These are phyloP conservation scores for Austroboletus eburneus DNA, from an alignment of 768 basidiomycete species.

Conservation along the genomic window DNA sequence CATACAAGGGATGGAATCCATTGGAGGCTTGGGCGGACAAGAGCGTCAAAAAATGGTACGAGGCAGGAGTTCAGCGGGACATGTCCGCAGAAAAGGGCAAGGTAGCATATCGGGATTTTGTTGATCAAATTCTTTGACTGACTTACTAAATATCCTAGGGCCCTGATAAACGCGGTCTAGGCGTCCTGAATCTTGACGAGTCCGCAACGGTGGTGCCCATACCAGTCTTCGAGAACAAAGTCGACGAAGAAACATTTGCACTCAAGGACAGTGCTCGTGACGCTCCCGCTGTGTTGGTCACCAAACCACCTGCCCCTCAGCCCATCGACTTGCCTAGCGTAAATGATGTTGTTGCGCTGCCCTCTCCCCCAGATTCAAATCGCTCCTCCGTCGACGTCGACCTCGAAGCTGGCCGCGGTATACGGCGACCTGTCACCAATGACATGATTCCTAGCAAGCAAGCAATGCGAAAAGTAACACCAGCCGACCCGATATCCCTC, in stretches of 20 bases:
- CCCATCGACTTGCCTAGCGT: conserved; percentile 68
- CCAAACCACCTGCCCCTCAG: conserved; percentile 65
- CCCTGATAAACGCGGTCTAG: conserved; percentile 43
- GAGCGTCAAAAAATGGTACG: conserved; percentile 83
- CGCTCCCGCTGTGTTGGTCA: conserved; percentile 57
- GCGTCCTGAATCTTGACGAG: conserved; percentile 38
- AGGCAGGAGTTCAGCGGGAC: conserved; percentile 66
- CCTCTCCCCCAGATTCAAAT: conserved; percentile 43
- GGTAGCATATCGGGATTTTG: conserved; percentile 33
- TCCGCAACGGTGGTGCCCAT: conserved; percentile 60
- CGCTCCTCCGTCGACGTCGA: conserved; percentile 34
- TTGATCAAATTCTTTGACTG: conserved; percentile 9
- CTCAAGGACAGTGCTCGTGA: conserved; percentile 17
- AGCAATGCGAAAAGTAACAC: conserved; percentile 8
- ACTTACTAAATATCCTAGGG: conserved; percentile 28
- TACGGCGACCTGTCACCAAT: conserved; percentile 31
- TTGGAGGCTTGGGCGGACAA: conserved; percentile 92
- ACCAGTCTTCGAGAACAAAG: conserved; percentile 47
- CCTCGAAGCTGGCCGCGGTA: conserved; percentile 39
- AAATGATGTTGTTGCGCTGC: conserved; percentile 48
- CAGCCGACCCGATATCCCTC: conserved; percentile 8
- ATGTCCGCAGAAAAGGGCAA: conserved; percentile 43
- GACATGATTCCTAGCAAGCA: conserved; percentile 13
- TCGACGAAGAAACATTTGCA: conserved; percentile 16
- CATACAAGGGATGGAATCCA: conserved; percentile 90